Evolutionary conservation across 2,329 filamentous ascomycete genomes (phyloP).

Genomic region (Sporothrix mexicana): DNA sequence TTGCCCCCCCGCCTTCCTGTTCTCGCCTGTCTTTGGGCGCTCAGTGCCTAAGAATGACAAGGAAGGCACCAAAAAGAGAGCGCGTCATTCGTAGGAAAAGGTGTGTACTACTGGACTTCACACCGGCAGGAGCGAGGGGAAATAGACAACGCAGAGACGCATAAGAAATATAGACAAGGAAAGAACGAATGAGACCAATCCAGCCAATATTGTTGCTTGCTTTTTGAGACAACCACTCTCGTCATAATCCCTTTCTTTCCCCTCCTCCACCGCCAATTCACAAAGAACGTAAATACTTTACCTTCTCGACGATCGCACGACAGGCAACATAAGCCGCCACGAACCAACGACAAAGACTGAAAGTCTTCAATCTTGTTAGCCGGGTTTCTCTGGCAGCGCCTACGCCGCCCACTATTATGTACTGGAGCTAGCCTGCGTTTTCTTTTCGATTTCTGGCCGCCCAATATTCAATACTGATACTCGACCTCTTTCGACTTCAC

Average conservation of each 20-base stretch:
- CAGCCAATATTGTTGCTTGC: conserved; percentile 30
- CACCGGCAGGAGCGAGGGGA: conserved; percentile 24
- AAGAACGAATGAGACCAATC: conserved; percentile 1
- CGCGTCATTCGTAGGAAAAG: conserved; percentile 14
- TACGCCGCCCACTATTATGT: background rate
- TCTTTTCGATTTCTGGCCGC: background rate
- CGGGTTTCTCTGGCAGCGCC: conserved; percentile 6
- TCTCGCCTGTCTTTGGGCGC: conserved; percentile 1
- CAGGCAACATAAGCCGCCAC: conserved; percentile 22
- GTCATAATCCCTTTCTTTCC: background rate
- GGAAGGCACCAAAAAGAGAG: conserved; percentile 15
- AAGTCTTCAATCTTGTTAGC: conserved; percentile 17
- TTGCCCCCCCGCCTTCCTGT: conserved; percentile 11
- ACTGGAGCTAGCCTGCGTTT: conserved; percentile 11
- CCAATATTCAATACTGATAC: background rate
- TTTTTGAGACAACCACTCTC: conserved; percentile 19
- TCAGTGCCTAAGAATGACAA: background rate
- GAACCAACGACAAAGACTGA: conserved; percentile 16
- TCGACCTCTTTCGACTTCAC: background rate
- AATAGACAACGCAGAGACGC: background rate
- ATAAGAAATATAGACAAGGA: background rate
- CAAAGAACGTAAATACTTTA: background rate
- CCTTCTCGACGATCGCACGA: background rate
- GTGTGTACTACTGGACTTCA: background rate
- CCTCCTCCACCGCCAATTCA: conserved; percentile 23